These are phyloP conservation scores for Colletotrichum chlorophyti DNA, from an alignment of 2,329 filamentous ascomycete species.

Conservation along the genomic window DNA sequence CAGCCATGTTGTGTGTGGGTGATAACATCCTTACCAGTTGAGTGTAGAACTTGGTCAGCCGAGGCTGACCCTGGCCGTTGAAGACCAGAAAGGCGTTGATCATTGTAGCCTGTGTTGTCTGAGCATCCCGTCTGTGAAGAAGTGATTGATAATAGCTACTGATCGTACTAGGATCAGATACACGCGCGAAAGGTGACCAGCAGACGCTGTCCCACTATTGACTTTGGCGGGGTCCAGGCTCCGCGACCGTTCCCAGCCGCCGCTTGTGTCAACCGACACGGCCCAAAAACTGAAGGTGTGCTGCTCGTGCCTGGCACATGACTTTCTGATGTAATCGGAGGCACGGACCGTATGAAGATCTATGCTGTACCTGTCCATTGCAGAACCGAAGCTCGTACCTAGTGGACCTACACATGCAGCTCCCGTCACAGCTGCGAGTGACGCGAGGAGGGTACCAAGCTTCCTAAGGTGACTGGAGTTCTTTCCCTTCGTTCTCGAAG, in stretches of 20 bases:
- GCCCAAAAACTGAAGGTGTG: conserved; percentile 8
- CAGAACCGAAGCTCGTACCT: too few relatives aligned
- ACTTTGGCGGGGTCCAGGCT: background rate
- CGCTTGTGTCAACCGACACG: background rate
- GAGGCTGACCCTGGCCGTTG: conserved; percentile 96
- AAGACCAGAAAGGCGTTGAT: conserved; percentile 99
- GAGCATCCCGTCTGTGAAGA: conserved; percentile 29
- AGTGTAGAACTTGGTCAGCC: conserved; percentile 98
- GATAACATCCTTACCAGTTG: conserved; percentile 73
- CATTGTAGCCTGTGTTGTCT: conserved; percentile 62
- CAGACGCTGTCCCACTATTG: background rate
- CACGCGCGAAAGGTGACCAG: background rate
- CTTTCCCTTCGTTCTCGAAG: background rate
- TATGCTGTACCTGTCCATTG: too few relatives aligned
- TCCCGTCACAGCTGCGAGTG: conserved; percentile 11
- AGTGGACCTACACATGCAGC: background rate
- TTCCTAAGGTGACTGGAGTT: too few relatives aligned
- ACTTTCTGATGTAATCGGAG: conserved; percentile 29
- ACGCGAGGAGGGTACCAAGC: conserved; percentile 28
- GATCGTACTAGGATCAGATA: background rate
- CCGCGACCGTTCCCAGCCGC: background rate
- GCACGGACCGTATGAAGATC: too few relatives aligned
- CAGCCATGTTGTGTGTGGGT: background rate
- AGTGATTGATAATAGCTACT: background rate
- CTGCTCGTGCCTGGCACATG: conserved; percentile 21